Evolutionary conservation across 2,329 filamentous ascomycete species (phyloP).

Genomic region (Elsinoe necatrix): DNA sequence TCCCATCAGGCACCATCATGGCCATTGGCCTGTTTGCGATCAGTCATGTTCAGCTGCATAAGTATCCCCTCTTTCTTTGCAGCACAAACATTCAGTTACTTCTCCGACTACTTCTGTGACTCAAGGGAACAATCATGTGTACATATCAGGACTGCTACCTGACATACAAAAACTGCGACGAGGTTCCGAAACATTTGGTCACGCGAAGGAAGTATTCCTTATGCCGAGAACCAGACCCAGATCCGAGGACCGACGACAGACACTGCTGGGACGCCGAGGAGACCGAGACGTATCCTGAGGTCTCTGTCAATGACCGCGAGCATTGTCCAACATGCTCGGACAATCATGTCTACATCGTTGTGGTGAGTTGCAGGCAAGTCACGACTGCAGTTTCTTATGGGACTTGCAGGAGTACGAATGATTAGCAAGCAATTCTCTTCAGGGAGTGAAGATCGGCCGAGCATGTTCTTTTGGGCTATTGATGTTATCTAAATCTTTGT

Average conservation of each 20-base stretch:
- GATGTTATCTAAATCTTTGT: no score
- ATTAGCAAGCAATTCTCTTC: no score
- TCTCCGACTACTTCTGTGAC: no score
- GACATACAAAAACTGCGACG: not conserved
- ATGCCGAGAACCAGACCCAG: not conserved
- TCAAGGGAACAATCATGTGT: not conserved
- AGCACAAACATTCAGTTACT: not conserved
- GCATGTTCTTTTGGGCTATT: no score
- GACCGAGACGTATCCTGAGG: not conserved
- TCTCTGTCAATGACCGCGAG: not conserved
- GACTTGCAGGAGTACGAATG: not conserved
- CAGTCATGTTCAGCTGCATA: not conserved
- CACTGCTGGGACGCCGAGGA: conserved; percentile 6
- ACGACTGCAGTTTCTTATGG: not conserved
- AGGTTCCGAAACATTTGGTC: not conserved
- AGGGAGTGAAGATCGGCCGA: no score
- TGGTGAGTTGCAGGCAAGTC: not conserved
- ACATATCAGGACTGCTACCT: conserved; percentile 1
- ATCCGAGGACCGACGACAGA: not conserved
- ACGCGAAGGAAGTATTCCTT: conserved; percentile 4
- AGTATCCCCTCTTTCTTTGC: not conserved
- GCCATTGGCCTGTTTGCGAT: not conserved
- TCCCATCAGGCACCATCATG: not conserved
- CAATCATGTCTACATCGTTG: not conserved
- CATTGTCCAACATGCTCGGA: not conserved